These are phyloP conservation scores for Torulaspora maleeae DNA, from an alignment of 805 yeast species.

Conservation along the genomic window DNA sequence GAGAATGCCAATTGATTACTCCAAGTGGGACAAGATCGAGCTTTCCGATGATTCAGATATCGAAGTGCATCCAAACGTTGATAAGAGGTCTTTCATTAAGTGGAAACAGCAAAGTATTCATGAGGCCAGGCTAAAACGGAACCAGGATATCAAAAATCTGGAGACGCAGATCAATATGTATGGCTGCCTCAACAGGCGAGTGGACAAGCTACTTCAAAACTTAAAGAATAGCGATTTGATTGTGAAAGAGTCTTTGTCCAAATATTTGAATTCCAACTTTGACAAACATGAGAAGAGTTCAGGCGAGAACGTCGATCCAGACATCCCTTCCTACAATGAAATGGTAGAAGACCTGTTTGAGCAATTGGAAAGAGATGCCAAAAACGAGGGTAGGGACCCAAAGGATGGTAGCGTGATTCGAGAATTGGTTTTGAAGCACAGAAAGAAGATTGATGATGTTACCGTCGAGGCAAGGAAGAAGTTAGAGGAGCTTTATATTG, in stretches of 20 bases:
- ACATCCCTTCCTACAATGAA: constrained; percentile 70
- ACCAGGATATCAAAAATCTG: constrained; percentile 69
- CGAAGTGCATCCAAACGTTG: constrained; percentile 98
- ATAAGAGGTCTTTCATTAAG: constrained; percentile 81
- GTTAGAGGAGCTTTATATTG: constrained; percentile 60
- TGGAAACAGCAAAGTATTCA: constrained; percentile 98
- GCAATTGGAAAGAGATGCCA: constrained; percentile 64
- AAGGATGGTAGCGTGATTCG: constrained; percentile 39
- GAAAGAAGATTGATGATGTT: constrained; percentile 64
- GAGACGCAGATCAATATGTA: constrained; percentile 81
- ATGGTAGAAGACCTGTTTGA: constrained; percentile 86
- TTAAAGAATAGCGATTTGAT: constrained; percentile 41
- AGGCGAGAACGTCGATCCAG: constrained; percentile 41
- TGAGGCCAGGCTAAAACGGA: constrained; percentile 79
- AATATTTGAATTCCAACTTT: constrained; percentile 46
- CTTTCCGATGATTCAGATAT: constrained; percentile 94
- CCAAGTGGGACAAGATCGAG: constrained; percentile 97
- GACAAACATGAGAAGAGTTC: constrained; percentile 55
- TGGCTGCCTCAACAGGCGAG: constrained; percentile 63
- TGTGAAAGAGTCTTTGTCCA: constrained; percentile 33
- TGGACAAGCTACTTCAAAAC: constrained; percentile 51
- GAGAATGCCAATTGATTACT: constrained; percentile 81
- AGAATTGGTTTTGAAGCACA: constrained; percentile 49
- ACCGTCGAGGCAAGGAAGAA: constrained; percentile 60
- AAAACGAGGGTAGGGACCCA: constrained; percentile 43